A percentile compares a stretch with the other conserved stretches of the same genome.
These are phyloP conservation scores for Ogataea paraovalis DNA, from an alignment of 805 yeast species.

Conservation along the genomic window DNA sequence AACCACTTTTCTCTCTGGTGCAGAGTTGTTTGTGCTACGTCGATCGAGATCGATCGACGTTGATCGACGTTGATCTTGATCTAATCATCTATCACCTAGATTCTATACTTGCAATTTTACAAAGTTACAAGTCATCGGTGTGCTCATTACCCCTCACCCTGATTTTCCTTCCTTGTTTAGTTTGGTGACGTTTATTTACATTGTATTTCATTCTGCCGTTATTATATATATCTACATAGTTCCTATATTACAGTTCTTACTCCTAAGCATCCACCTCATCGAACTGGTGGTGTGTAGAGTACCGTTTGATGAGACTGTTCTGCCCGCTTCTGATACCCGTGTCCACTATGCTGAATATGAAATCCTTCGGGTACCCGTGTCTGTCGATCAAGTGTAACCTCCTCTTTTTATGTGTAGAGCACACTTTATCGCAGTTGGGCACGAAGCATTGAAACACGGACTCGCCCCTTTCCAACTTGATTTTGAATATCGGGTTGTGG, in stretches of 20 bases:
- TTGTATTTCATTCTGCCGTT: no score
- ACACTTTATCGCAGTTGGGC: slow-evolving; percentile 36
- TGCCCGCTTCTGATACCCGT: slow-evolving; percentile 22
- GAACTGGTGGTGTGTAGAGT: background rate
- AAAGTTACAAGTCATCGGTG: no score
- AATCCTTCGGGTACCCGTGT: slow-evolving; percentile 45
- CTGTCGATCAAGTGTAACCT: slow-evolving; percentile 45
- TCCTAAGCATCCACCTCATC: background rate
- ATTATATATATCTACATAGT: background rate
- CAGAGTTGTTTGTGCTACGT: background rate
- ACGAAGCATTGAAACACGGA: slow-evolving; percentile 41
- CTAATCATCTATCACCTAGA: no score
- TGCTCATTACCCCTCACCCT: no score
- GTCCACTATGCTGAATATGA: slow-evolving; percentile 27
- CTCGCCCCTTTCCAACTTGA: slow-evolving; percentile 36
- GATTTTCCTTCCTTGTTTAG: no score
- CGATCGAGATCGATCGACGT: no score
- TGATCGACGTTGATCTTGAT: no score
- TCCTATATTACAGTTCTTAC: background rate
- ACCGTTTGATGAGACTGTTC: slow-evolving; percentile 19
- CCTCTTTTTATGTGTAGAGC: slow-evolving; percentile 38
- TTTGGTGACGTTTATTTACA: no score
- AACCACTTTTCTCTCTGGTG: background rate
- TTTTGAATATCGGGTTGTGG: slow-evolving; percentile 45
- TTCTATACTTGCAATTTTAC: no score